Percentiles rank a stretch among this genome's conserved stretches.
Evolutionary conservation across 352 stramenopile species (phyloP).

Genomic region (Globisporangium perplexum): DNA sequence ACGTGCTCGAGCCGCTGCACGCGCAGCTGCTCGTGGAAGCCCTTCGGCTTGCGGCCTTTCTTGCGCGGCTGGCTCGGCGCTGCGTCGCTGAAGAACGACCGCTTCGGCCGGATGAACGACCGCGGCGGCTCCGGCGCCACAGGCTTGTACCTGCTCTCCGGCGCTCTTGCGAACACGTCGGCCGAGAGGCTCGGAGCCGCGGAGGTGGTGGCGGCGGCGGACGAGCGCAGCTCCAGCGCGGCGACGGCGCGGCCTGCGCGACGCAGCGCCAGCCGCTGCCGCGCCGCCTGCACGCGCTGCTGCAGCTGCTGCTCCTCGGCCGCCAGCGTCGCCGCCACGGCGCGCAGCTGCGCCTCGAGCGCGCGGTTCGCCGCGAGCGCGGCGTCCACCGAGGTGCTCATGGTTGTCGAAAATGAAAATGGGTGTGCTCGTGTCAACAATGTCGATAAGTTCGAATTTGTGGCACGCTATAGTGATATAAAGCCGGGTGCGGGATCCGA

Average conservation of each 20-base stretch:
- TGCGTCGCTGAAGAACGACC: constrained; percentile 55
- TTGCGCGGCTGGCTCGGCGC: constrained; percentile 14
- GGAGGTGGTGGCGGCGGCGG: constrained; percentile 12
- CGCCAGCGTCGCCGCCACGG: constrained; percentile 20
- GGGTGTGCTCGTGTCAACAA: no score
- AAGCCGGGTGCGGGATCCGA: no score
- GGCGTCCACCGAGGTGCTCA: background rate
- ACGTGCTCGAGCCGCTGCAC: background rate
- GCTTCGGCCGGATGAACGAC: constrained; percentile 50
- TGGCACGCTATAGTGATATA: no score
- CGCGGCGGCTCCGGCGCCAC: constrained; percentile 25
- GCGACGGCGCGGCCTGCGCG: constrained; percentile 49
- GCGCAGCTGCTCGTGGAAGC: constrained; percentile 12
- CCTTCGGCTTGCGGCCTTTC: constrained; percentile 19
- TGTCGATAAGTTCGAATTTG: no score
- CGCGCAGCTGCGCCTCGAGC: constrained; percentile 35
- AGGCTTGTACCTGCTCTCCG: constrained; percentile 27
- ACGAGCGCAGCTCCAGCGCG: background rate
- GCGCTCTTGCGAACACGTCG: constrained; percentile 22
- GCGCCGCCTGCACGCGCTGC: constrained; percentile 35
- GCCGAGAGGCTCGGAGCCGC: background rate
- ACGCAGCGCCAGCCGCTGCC: constrained; percentile 39
- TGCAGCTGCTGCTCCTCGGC: constrained; percentile 34
- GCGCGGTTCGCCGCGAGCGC: constrained; percentile 39
- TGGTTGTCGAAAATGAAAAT: no score